phyloP scores from a whole-genome alignment of 1,284 basidiomycete species.

The Fomes fomentarius region DNA sequence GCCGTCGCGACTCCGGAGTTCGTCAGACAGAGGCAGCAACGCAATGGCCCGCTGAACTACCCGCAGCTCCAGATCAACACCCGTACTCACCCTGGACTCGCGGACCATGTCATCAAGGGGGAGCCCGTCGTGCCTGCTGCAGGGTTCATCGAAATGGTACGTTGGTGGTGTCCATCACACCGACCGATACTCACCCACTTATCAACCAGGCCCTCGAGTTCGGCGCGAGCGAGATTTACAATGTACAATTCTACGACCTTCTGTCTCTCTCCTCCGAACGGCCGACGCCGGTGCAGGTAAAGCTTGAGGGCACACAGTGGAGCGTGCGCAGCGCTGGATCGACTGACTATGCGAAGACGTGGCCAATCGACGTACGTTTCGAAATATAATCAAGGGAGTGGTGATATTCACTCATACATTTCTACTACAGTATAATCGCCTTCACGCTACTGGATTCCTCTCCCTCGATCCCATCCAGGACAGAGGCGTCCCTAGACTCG shows the following conservation, averaged over 20 bases:
- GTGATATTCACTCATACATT: neutral
- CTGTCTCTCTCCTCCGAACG: conserved; percentile 33
- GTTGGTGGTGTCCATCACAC: too few species aligned
- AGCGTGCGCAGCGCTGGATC: conserved; percentile 23
- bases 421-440: conserved; percentile 23
- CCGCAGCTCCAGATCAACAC: conserved; percentile 35
- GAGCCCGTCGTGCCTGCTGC: conserved; percentile 47
- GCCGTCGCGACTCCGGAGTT: conserved; percentile 8
- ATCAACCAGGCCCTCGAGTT: conserved; percentile 28
- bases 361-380: conserved; percentile 9
- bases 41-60: conserved; percentile 37
- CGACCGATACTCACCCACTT: too few species aligned
- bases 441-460: conserved; percentile 37
- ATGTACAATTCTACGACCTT: conserved; percentile 30
- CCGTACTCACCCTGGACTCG: conserved; percentile 38
- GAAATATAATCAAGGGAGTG: neutral
- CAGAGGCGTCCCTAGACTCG: neutral
- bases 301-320: conserved; percentile 34
- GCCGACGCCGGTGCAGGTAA: conserved; percentile 33
- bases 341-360: conserved; percentile 1
- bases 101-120: conserved; percentile 41
- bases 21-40: conserved; percentile 14
- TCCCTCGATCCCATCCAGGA: conserved; percentile 25
- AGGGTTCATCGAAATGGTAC: conserved; percentile 46
- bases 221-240: conserved; percentile 28